phyloP scores from a whole-genome alignment of 2,329 filamentous ascomycete genomes.

The Clarireedia homoeocarpa region DNA sequence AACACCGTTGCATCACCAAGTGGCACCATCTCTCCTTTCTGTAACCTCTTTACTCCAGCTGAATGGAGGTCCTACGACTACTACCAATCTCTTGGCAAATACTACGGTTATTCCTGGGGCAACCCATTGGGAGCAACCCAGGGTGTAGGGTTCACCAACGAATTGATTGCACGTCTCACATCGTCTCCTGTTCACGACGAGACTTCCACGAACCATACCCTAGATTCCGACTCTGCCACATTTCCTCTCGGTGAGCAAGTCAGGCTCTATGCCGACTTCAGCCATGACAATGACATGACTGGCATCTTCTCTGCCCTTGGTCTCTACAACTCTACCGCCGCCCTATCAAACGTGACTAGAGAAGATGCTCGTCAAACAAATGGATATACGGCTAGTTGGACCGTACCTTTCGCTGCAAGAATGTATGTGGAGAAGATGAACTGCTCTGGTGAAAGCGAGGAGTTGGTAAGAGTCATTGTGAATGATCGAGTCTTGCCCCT shows the following conservation, averaged over 20 bases:
- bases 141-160: slow-evolving; percentile 81
- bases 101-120: slow-evolving; percentile 72
- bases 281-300: slow-evolving; percentile 83
- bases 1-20: slow-evolving; percentile 60
- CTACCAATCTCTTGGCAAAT: slow-evolving; percentile 71
- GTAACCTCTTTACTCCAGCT: slow-evolving; percentile 59
- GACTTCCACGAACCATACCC: slow-evolving; percentile 70
- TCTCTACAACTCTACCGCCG: slow-evolving; percentile 59
- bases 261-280: slow-evolving; percentile 78
- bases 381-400: slow-evolving; percentile 70
- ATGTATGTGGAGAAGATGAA: slow-evolving; percentile 84
- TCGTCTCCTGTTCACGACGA: slow-evolving; percentile 58
- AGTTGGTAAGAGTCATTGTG: slow-evolving; percentile 70
- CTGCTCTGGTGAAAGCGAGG: slow-evolving; percentile 52
- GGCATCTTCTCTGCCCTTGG: slow-evolving; percentile 70
- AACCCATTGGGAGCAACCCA: slow-evolving; percentile 76
- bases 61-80: slow-evolving; percentile 82
- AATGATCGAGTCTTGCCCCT: slow-evolving; percentile 77
- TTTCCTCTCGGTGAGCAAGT: slow-evolving; percentile 59
- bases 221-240: slow-evolving; percentile 57
- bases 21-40: slow-evolving; percentile 61
- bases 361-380: slow-evolving; percentile 44
- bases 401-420: slow-evolving; percentile 72
- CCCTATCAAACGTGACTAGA: slow-evolving; percentile 44
- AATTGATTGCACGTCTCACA: slow-evolving; percentile 76